Evolutionary conservation across 371 early-diverging fungal species (phyloP), one percentile per base, ranked within the genome.

Genomic region (Chytridium lagenaria): DNA sequence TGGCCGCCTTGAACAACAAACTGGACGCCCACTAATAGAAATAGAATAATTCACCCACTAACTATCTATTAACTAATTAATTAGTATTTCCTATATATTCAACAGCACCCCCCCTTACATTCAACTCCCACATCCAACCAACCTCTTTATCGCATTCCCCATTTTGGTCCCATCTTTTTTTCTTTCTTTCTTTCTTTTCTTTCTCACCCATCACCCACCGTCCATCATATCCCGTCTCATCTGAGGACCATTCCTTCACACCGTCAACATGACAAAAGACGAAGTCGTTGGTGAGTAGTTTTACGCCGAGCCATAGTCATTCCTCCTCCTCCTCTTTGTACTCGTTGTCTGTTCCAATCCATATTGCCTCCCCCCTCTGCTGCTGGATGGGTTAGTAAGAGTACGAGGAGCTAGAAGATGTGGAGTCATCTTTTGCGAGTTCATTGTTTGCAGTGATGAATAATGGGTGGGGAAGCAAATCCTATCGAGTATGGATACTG

Each of bases 101-200:
- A n/a, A 55, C 10, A 55, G 26, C 57, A 55, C 57, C 57, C 57
- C 57, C 57, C 57, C 57, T 30, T 19, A 5, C 23, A 16, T 55
- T 55, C 23, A 10, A 16, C 30, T 30, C 57, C 5, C 57, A 5
- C 57, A 26, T 55, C 57, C 30, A 10, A 15, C 30, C 57, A 10
- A 7, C 57, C n/a, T n/a, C 57, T 55, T 55, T 30, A 7, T 26
- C 57, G 26, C 57, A 55, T 23, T 30, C 57, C 57, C 57, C 57
- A 7, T 55, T 23, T 23, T 23, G 44, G 44, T 19, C 44, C n/a
- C n/a, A n/a, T n/a, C n/a, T n/a, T 44, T 19, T 44, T 44, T 44
- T 44, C 19, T 44, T 44, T 44, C 19, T 44, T 44, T 44, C 57
- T 55, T 55, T 23, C 23, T 55, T 26, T 55, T 55, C 57, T 55